Evolutionary conservation across 345 rosid species (phyloP).

Genomic region (Populus deltoides): DNA sequence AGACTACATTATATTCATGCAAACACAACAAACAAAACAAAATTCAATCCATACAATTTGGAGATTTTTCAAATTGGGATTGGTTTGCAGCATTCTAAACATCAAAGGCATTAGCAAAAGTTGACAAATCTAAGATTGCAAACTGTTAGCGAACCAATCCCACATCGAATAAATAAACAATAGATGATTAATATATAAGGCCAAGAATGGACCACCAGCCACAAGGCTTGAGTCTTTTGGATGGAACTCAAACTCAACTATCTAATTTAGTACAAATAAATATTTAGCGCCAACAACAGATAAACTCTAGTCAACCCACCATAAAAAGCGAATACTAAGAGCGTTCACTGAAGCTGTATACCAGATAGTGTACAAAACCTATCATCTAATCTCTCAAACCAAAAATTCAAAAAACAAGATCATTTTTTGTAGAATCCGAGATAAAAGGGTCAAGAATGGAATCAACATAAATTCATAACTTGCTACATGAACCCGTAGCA

Average conservation of each 20-base stretch:
- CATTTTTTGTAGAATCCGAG: background rate
- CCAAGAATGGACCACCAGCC: no score
- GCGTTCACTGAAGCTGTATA: background rate
- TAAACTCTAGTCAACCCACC: background rate
- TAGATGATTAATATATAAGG: no score
- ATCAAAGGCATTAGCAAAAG: background rate
- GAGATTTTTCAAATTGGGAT: background rate
- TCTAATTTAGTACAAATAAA: no score
- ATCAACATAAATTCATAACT: background rate
- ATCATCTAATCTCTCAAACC: background rate
- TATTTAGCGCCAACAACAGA: background rate
- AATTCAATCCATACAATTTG: background rate
- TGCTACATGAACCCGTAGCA: no score
- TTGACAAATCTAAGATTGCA: background rate
- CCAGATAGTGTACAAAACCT: background rate
- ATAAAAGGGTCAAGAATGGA: background rate
- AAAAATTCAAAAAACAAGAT: background rate
- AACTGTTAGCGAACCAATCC: no score
- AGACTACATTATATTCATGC: background rate
- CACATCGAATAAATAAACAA: no score
- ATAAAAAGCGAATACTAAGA: background rate
- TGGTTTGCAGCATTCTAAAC: background rate
- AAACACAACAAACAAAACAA: background rate
- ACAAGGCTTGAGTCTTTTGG: no score
- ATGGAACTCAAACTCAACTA: no score